Evolutionary conservation across 1,139 yeast species (phyloP), one percentile per base, ranked within the genome.

Genomic region (Diutina siamensis): DNA sequence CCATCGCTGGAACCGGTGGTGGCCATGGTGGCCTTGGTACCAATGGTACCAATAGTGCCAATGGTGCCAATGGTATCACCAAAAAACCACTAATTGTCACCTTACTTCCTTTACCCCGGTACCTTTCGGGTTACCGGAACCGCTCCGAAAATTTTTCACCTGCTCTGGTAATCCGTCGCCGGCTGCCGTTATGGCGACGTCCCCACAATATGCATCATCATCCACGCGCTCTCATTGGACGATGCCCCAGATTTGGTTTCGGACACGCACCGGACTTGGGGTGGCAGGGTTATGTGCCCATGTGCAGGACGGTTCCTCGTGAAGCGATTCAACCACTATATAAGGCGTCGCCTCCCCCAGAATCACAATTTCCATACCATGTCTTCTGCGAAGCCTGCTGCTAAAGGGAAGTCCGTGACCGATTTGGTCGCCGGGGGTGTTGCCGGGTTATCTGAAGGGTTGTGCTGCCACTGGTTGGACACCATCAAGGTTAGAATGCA

Each of bases 401-500:
- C 40, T 22, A 62, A 67, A 47, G 68, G 68, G 45, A 67, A 60
- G 49, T 61, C 72, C 40, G 78, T 83, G 36, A 76, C 85, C 50
- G 95, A 88, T 62, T 75, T 89, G 57, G 72, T 88, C 47, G 94
- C 97, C 44, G 98, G 98, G 55, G 98, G 98, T 58, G 82, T 94
- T 13, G 98, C 98, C 18, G 98, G 98, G 50, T 73, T 89, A 51
- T 86, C 88, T 61, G 98, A 92, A 68, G 98, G 97, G 19, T 74
- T 92, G 53, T 81, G 94, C 62, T 92, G 98, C 65, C 98, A 92
- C 63, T 97, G 97, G 13, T 75, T 89, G 58, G 92, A 83, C 58
- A 92, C 98, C 45, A 86, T 92, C 62, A 92, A 92, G 67, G 98
- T 92, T 52, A 78, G 97, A 61, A 89, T 89, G 97, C 97, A 89